phyloP scores from a whole-genome alignment of 192 early-diverging fungal genomes.

The Entomortierella beljakovae region DNA sequence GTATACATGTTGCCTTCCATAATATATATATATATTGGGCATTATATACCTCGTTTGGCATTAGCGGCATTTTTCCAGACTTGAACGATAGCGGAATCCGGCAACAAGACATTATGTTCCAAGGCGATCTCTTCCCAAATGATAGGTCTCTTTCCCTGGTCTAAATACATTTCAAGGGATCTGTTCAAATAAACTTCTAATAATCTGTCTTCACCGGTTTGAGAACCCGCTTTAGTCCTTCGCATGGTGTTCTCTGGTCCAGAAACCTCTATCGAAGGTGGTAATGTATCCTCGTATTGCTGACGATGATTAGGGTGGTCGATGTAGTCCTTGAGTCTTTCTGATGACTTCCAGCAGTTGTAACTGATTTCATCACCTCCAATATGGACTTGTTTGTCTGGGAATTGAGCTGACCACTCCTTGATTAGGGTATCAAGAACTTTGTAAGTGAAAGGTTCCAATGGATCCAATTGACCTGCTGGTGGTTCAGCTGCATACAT shows the following conservation, averaged over 20 bases:
- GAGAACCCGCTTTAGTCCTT: conserved; percentile 48
- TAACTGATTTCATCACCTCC: conserved; percentile 84
- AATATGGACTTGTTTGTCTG: conserved; percentile 79
- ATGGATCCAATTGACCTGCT: conserved; percentile 86
- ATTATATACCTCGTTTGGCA: conserved; percentile 32
- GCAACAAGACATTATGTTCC: conserved; percentile 35
- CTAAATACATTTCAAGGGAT: conserved; percentile 31
- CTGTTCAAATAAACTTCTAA: conserved; percentile 74
- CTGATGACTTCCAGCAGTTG: conserved; percentile 72
- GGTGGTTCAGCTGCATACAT: conserved; percentile 71
- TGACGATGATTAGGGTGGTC: background rate
- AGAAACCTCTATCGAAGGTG: conserved; percentile 6
- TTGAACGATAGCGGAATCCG: conserved; percentile 36
- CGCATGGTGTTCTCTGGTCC: conserved; percentile 45
- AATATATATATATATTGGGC: background rate
- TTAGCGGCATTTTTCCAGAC: conserved; percentile 46
- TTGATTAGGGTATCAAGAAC: conserved; percentile 73
- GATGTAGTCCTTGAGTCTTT: conserved; percentile 54
- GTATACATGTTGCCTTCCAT: conserved; percentile 56
- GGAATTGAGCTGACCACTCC: conserved; percentile 76
- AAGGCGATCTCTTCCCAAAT: conserved; percentile 50
- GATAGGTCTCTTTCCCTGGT: conserved; percentile 32
- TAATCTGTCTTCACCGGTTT: conserved; percentile 69
- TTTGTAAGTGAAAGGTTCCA: conserved; percentile 71
- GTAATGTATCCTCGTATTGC: conserved; percentile 17